Evolutionary conservation across 1,284 basidiomycete genomes (phyloP).

Genomic region (Mycena citricolor): DNA sequence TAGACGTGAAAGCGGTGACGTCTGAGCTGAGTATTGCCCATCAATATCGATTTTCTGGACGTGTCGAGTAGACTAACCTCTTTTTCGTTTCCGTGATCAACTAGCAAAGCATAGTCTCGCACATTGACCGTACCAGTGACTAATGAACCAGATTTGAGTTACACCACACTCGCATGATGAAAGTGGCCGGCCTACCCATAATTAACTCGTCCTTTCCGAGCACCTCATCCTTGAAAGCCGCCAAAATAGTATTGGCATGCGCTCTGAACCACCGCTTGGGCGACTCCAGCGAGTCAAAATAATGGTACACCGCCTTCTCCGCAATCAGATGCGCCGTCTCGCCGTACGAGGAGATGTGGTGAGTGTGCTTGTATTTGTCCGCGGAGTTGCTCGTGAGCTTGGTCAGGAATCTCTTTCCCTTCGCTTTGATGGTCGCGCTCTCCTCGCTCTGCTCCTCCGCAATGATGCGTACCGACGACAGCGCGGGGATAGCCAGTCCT

Average conservation of each 20-base stretch:
- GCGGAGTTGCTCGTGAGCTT: background rate
- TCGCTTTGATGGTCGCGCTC: conserved; percentile 8
- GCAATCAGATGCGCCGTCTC: conserved; percentile 65
- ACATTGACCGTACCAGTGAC: conserved; percentile 72
- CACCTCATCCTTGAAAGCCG: conserved; percentile 50
- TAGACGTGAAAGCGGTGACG: too few relatives aligned
- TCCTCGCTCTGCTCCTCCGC: background rate
- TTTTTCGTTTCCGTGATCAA: conserved; percentile 60
- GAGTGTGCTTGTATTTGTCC: conserved; percentile 1
- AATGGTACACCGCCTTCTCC: conserved; percentile 68
- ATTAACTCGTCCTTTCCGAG: conserved; percentile 71
- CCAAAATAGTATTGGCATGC: conserved; percentile 64
- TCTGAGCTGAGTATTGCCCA: too few relatives aligned
- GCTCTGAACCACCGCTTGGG: conserved; percentile 72
- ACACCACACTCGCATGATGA: conserved; percentile 1
- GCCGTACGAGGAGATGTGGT: conserved; percentile 14
- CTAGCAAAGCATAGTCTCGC: conserved; percentile 66
- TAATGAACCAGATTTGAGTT: conserved; percentile 28
- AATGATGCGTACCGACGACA: background rate
- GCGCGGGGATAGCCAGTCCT: background rate
- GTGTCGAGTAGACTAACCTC: conserved; percentile 34
- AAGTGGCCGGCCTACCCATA: conserved; percentile 47
- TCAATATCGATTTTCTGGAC: too few relatives aligned
- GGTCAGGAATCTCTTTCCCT: conserved; percentile 18
- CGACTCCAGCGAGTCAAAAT: conserved; percentile 57